Evolutionary conservation across 176 grass and related monocot species (phyloP).

Genomic region (Dendrocalamus sinicus): DNA sequence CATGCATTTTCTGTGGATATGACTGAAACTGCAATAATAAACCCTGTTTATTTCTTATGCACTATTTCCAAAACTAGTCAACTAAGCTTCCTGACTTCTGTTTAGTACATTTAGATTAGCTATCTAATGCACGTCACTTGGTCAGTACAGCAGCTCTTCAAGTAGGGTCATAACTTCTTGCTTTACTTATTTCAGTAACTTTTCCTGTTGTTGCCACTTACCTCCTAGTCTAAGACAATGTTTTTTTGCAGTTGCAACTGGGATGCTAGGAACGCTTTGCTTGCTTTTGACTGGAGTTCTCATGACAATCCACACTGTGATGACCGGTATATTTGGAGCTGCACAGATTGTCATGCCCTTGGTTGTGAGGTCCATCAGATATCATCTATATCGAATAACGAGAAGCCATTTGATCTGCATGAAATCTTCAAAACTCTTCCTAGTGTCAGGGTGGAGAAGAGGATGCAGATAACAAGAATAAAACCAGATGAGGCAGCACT

Average conservation of each 20-base stretch:
- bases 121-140: neutral
- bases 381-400: conserved; percentile 48
- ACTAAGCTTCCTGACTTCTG: neutral
- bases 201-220: neutral
- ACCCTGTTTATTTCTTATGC: too few relatives aligned
- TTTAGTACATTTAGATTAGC: conserved; percentile 7
- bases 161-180: neutral
- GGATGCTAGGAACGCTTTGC: conserved; percentile 72
- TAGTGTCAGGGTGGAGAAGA: conserved; percentile 65
- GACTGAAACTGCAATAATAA: neutral
- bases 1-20: neutral
- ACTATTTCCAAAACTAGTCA: too few relatives aligned
- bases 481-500: conserved; percentile 46
- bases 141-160: neutral
- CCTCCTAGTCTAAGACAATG: neutral
- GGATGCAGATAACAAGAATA: conserved; percentile 55
- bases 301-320: conserved; percentile 44
- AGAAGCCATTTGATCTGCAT: conserved; percentile 78
- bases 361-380: conserved; percentile 66
- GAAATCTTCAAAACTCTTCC: conserved; percentile 91
- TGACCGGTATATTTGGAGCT: conserved; percentile 71
- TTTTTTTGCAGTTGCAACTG: conserved; percentile 71
- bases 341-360: conserved; percentile 74
- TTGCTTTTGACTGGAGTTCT: conserved; percentile 64
- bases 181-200: neutral